A percentile compares a stretch with the other conserved stretches of the same genome.
Evolutionary conservation across 257 asterid genomes (phyloP).

Genomic region (Dorcoceras hygrometricum): DNA sequence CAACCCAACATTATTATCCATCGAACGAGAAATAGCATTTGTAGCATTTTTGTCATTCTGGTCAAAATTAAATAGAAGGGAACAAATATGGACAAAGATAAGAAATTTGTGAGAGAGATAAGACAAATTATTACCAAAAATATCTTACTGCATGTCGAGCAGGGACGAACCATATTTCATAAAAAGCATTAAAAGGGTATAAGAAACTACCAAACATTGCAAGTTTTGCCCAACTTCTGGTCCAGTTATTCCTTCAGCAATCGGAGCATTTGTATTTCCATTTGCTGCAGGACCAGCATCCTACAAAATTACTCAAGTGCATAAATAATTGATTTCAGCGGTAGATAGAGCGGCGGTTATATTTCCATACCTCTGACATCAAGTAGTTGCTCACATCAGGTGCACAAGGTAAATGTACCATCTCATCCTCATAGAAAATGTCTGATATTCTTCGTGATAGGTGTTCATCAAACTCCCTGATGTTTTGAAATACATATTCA

Average conservation of each 20-base stretch:
- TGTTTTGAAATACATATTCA: constrained; percentile 8
- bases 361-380: constrained; percentile 71
- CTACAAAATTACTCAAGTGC: constrained; percentile 32
- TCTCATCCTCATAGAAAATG: constrained; percentile 81
- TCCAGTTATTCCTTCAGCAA: constrained; percentile 78
- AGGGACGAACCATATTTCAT: constrained; percentile 10
- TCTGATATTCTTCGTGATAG: constrained; percentile 60
- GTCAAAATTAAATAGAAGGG: constrained; percentile 8
- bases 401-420: constrained; percentile 65
- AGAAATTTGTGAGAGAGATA: constrained; percentile 12
- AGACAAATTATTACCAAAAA: constrained; percentile 11
- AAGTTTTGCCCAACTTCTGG: constrained; percentile 69
- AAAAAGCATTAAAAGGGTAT: constrained; percentile 19
- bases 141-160: neutral
- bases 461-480: constrained; percentile 86
- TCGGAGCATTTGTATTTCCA: constrained; percentile 59
- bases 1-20: constrained; percentile 39
- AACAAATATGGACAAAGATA: constrained; percentile 18
- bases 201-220: constrained; percentile 45
- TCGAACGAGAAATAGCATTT: constrained; percentile 41
- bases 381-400: constrained; percentile 96
- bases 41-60: constrained; percentile 67
- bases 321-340: constrained; percentile 24
- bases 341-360: neutral
- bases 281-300: constrained; percentile 63